phyloP scores from a whole-genome alignment of 148 eudicot species.

The Cornus florida region DNA sequence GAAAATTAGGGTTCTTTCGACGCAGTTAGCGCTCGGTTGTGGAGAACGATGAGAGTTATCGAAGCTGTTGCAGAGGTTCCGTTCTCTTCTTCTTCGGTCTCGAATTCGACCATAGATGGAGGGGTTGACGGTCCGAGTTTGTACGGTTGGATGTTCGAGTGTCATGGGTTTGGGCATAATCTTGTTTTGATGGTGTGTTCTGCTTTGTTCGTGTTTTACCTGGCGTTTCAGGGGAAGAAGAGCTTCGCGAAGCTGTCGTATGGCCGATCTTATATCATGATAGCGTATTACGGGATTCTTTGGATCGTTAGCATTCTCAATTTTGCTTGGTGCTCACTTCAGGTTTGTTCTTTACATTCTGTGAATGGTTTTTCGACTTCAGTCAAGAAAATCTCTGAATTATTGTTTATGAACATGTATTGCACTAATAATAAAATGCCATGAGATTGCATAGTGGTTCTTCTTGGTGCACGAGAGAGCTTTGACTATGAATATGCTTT shows the following conservation, averaged over 20 bases:
- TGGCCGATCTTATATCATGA: slow-evolving; percentile 59
- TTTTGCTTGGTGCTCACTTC: slow-evolving; percentile 75
- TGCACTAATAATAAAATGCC: too few species aligned
- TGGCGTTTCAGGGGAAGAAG: slow-evolving; percentile 61
- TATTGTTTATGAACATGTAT: background rate
- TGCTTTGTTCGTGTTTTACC: slow-evolving; percentile 46
- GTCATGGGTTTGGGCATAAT: slow-evolving; percentile 78
- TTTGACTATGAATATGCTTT: too few species aligned
- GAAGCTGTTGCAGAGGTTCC: slow-evolving; percentile 5
- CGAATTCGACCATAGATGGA: slow-evolving; percentile 7
- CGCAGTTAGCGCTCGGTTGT: background rate
- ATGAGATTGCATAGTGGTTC: background rate
- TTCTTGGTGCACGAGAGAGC: too few species aligned
- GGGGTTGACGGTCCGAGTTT: slow-evolving; percentile 18
- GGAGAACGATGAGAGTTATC: slow-evolving; percentile 11
- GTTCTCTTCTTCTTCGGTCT: background rate
- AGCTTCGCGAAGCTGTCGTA: slow-evolving; percentile 49
- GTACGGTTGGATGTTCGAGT: slow-evolving; percentile 47
- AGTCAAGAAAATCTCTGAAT: too few species aligned
- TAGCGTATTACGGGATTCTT: slow-evolving; percentile 59
- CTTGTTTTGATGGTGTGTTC: slow-evolving; percentile 48
- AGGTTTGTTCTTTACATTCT: slow-evolving; percentile 34
- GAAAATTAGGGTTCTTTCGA: background rate
- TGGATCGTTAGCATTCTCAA: slow-evolving; percentile 70
- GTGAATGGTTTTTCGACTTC: background rate